These are phyloP conservation scores for Cryptococcus hybrid DNA, from an alignment of 1,284 basidiomycete species.

Conservation along the genomic window DNA sequence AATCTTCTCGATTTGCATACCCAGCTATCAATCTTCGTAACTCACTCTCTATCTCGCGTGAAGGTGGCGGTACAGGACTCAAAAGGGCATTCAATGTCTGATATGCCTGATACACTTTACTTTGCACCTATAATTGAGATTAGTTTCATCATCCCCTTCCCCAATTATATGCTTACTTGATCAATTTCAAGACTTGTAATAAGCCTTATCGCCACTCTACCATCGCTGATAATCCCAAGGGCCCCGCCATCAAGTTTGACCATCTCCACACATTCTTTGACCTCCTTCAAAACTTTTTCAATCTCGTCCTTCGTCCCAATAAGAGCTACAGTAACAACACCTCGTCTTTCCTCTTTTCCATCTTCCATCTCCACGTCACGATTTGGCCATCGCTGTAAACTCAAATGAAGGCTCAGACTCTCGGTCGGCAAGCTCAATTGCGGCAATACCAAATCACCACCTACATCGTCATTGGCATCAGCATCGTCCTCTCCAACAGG, in stretches of 20 bases:
- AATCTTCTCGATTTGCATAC: constrained; percentile 19
- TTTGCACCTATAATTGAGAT: constrained; percentile 15
- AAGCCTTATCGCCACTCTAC: constrained; percentile 22
- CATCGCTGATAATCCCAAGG: constrained; percentile 25
- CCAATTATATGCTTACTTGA: constrained; percentile 16
- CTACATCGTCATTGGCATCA: not conserved
- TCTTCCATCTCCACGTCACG: not conserved
- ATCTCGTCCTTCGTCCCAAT: constrained; percentile 22
- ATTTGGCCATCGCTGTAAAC: constrained; percentile 22
- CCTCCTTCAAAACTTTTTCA: constrained; percentile 20
- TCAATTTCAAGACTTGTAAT: constrained; percentile 16
- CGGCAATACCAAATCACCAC: constrained; percentile 37
- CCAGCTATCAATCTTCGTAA: constrained; percentile 22
- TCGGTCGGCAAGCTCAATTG: constrained; percentile 34
- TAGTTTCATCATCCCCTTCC: not conserved
- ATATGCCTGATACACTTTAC: constrained; percentile 19
- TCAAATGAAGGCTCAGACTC: constrained; percentile 34
- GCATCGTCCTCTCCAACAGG: constrained; percentile 3
- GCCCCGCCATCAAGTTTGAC: constrained; percentile 30
- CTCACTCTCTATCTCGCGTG: constrained; percentile 14
- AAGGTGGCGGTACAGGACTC: constrained; percentile 17
- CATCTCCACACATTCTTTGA: constrained; percentile 21
- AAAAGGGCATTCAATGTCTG: constrained; percentile 26
- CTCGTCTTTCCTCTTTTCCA: not conserved
- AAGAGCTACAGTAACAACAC: constrained; percentile 19